These are phyloP conservation scores for Hypholoma sublateritium DNA, from an alignment of 768 basidiomycete genomes.

Conservation along the genomic window DNA sequence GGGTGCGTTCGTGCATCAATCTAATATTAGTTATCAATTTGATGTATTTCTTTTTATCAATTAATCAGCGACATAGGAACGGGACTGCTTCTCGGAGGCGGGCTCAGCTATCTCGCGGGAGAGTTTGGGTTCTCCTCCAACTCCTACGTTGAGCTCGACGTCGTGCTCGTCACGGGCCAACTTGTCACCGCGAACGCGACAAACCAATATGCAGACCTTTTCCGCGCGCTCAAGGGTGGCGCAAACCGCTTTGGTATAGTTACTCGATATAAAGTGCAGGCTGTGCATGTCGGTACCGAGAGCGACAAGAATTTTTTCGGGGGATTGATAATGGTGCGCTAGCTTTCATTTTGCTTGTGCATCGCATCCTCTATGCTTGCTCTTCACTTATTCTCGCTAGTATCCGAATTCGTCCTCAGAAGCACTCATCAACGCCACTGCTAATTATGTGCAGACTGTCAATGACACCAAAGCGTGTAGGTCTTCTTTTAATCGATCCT, in stretches of 20 bases:
- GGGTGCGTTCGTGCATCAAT: constrained; percentile 20
- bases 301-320: constrained; percentile 39
- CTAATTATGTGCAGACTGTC: constrained; percentile 34
- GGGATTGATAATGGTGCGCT: constrained; percentile 34
- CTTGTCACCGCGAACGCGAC: constrained; percentile 40
- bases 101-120: constrained; percentile 38
- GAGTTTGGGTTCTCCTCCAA: constrained; percentile 42
- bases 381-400: constrained; percentile 14
- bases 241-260: constrained; percentile 46
- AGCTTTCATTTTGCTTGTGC: not conserved
- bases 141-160: constrained; percentile 35
- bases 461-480: constrained; percentile 39
- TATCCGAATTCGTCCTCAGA: constrained; percentile 38
- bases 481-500: constrained; percentile 9
- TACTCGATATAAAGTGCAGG: constrained; percentile 39
- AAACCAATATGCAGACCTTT: constrained; percentile 41
- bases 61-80: constrained; percentile 37
- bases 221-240: constrained; percentile 46
- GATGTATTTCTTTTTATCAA: not conserved
- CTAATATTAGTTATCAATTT: not conserved
- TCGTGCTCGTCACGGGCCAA: constrained; percentile 40
- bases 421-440: constrained; percentile 34
- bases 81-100: constrained; percentile 44
- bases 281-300: constrained; percentile 37
- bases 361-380: constrained; percentile 7